phyloP scores from a whole-genome alignment of 306 rosid genomes.

The Albizia julibrissin region DNA sequence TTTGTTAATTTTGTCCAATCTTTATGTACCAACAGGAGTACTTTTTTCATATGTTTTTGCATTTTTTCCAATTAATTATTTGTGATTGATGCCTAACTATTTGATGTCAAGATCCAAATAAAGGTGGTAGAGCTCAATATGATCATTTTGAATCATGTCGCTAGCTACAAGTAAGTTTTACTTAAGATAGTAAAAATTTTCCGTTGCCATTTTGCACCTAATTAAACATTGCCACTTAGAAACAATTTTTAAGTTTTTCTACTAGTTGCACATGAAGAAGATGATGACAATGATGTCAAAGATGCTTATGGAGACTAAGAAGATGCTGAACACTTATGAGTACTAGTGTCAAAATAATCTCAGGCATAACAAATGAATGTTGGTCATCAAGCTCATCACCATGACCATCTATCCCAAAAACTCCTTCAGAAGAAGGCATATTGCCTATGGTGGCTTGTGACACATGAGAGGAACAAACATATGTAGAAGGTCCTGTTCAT shows the following conservation, averaged over 20 bases:
- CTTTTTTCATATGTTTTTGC: no score
- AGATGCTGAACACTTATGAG: slow-evolving; percentile 79
- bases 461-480: no score
- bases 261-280: slow-evolving; percentile 99
- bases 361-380: no score
- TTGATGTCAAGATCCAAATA: slow-evolving; percentile 66
- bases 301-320: slow-evolving; percentile 97
- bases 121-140: slow-evolving; percentile 80
- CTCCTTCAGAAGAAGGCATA: no score
- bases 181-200: slow-evolving; percentile 21
- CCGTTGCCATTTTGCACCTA: slow-evolving; percentile 1
- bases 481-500: no score
- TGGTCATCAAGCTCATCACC: no score
- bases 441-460: no score
- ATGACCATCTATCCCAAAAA: no score
- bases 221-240: slow-evolving; percentile 19
- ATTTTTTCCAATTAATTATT: no score
- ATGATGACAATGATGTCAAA: slow-evolving; percentile 92
- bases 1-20: no score
- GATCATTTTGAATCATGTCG: slow-evolving; percentile 84
- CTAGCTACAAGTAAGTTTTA: slow-evolving; percentile 93
- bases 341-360: slow-evolving; percentile 1
- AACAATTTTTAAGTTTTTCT: slow-evolving; percentile 15
- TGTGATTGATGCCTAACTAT: slow-evolving; percentile 21
- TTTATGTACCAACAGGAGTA: no score